Evolutionary conservation across 768 basidiomycete genomes (phyloP).

Genomic region (Leccinellum luteum): DNA sequence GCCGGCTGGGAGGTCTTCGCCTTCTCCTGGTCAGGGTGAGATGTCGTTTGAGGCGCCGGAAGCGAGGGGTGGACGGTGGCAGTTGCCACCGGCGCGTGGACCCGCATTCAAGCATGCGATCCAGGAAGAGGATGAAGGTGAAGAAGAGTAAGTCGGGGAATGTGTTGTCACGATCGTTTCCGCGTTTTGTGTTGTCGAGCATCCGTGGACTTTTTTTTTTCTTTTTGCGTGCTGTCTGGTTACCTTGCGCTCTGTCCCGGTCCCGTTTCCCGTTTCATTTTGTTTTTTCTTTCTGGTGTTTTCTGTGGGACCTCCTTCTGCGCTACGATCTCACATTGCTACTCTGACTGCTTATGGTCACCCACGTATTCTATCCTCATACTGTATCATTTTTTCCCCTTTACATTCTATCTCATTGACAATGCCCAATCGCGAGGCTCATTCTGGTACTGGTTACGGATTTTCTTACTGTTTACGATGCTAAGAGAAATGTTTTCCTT

Average conservation of each 20-base stretch:
- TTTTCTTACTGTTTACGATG: constrained; percentile 7
- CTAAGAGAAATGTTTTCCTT: not conserved
- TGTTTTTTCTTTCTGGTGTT: not conserved
- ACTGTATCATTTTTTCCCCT: not conserved
- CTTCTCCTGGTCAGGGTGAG: constrained; percentile 49
- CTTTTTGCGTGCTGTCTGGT: constrained; percentile 2
- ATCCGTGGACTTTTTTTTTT: constrained; percentile 3
- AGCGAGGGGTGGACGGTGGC: constrained; percentile 56
- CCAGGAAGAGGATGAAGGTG: constrained; percentile 85
- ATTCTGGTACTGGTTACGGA: constrained; percentile 23
- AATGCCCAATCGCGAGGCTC: not conserved
- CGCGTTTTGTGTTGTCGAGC: constrained; percentile 9
- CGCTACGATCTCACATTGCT: constrained; percentile 13
- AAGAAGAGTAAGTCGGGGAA: constrained; percentile 51
- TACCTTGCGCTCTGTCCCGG: constrained; percentile 5
- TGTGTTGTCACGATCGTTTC: constrained; percentile 4
- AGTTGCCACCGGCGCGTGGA: constrained; percentile 67
- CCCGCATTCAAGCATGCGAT: constrained; percentile 70
- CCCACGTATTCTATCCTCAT: constrained; percentile 4
- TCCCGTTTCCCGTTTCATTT: not conserved
- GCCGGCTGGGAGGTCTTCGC: constrained; percentile 57
- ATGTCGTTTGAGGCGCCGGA: constrained; percentile 46
- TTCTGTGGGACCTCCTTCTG: constrained; percentile 1
- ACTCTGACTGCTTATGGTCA: constrained; percentile 9
- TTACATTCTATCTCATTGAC: constrained; percentile 1